These are phyloP conservation scores for Davidsoniella australis DNA, from an alignment of 2,329 filamentous ascomycete genomes.

Conservation along the genomic window DNA sequence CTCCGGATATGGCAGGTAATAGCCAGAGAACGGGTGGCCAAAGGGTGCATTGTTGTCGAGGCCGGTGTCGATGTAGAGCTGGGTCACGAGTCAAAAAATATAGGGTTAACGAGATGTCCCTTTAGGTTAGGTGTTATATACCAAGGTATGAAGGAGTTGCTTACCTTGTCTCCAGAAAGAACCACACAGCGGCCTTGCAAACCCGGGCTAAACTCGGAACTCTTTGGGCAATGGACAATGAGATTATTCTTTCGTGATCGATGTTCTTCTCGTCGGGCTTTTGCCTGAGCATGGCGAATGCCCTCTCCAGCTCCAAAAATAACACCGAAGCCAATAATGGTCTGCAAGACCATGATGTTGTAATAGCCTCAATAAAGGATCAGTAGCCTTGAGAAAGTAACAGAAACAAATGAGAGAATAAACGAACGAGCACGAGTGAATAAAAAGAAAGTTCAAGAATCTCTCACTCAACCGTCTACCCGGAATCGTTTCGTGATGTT, in stretches of 20 bases:
- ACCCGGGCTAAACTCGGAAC: constrained; percentile 25
- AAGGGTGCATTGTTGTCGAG: constrained; percentile 17
- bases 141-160: neutral
- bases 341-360: constrained; percentile 17
- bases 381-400: neutral
- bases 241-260: constrained; percentile 31
- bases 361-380: neutral
- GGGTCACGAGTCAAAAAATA: neutral
- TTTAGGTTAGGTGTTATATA: too few species aligned
- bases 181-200: constrained; percentile 29
- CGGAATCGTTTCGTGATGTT: too few species aligned
- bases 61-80: constrained; percentile 27
- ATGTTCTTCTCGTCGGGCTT: constrained; percentile 28
- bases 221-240: constrained; percentile 28
- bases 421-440: neutral
- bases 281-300: constrained; percentile 29
- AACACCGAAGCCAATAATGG: constrained; percentile 25
- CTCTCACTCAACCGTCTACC: too few species aligned
- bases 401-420: neutral
- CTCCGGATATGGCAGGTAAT: constrained; percentile 41
- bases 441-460: neutral
- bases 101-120: neutral
- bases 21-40: constrained; percentile 37
- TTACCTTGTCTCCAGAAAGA: constrained; percentile 26
- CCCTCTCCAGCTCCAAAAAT: constrained; percentile 30